Percentiles rank a stretch among this genome's conserved stretches.
These are phyloP conservation scores for Claviceps sp. DNA, from an alignment of 2,329 filamentous ascomycete species.

Conservation along the genomic window DNA sequence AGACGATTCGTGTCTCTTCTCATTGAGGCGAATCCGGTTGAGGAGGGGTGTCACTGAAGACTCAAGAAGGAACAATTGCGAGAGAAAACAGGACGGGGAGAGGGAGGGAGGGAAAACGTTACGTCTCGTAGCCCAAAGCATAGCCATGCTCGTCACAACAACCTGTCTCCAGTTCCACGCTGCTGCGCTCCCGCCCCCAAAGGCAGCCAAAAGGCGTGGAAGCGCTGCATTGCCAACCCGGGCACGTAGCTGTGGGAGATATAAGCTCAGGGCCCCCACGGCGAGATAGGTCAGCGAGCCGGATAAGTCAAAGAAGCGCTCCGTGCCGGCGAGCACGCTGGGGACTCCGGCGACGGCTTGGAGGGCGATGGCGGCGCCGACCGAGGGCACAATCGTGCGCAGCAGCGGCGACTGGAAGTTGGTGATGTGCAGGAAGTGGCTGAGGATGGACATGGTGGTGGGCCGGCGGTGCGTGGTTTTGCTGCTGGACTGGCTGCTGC, in stretches of 20 bases:
- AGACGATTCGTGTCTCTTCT: too few species aligned
- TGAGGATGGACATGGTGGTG: constrained; percentile 22
- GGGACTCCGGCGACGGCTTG: constrained; percentile 50
- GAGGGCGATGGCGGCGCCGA: constrained; percentile 48
- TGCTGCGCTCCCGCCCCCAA: constrained; percentile 9
- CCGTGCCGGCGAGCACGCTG: constrained; percentile 44
- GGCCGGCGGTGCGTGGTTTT: not conserved
- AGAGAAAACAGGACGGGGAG: too few species aligned
- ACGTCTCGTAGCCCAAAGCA: constrained; percentile 46
- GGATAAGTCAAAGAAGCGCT: constrained; percentile 56
- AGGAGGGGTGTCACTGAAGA: too few species aligned
- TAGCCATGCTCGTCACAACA: constrained; percentile 24
- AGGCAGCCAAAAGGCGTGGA: constrained; percentile 9
- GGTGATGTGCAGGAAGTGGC: constrained; percentile 41
- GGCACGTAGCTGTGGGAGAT: constrained; percentile 44
- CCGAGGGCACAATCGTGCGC: constrained; percentile 46
- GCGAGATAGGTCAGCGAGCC: constrained; percentile 54
- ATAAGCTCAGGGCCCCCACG: constrained; percentile 47
- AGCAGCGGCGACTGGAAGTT: constrained; percentile 50
- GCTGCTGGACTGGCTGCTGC: not conserved
- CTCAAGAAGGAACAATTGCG: too few species aligned
- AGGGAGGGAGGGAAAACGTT: too few species aligned
- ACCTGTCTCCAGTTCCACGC: constrained; percentile 45
- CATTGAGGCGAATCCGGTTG: too few species aligned
- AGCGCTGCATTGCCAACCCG: constrained; percentile 27